These are phyloP conservation scores for Pseudogymnoascus sp. DNA, from an alignment of 2,329 filamentous ascomycete species.

Conservation along the genomic window DNA sequence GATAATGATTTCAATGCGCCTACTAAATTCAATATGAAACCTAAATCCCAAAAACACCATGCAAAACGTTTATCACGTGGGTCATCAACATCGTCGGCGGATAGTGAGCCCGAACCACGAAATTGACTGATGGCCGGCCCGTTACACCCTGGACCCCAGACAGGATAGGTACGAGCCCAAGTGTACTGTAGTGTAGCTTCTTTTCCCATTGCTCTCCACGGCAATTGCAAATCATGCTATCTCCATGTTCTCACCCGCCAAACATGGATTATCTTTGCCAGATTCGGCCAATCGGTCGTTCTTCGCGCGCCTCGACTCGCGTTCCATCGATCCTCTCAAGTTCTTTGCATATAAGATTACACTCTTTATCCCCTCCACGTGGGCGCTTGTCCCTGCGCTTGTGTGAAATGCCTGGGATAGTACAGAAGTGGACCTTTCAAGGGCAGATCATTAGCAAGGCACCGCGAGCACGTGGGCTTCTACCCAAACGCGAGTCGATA, in stretches of 20 bases:
- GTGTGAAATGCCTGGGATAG: not conserved
- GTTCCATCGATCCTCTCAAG: not conserved
- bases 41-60: too few species aligned
- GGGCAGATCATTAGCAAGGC: not conserved
- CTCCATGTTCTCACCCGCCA: not conserved
- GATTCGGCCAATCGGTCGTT: not conserved
- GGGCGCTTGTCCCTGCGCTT: conserved; percentile 1
- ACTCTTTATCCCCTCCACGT: not conserved
- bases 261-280: not conserved
- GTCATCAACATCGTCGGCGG: too few species aligned
- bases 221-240: not conserved
- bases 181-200: not conserved
- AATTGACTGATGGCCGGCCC: not conserved
- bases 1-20: too few species aligned
- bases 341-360: not conserved
- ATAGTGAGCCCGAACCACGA: too few species aligned
- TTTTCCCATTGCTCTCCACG: not conserved
- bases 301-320: not conserved
- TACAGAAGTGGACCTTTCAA: not conserved
- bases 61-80: too few species aligned
- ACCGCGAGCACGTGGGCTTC: not conserved
- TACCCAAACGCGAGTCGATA: not conserved
- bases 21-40: too few species aligned
- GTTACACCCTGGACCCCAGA: not conserved
- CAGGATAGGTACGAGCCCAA: not conserved